Base-by-base conservation (phyloP, 768 basidiomycete species). In the Mycena vulgaris region DNA sequence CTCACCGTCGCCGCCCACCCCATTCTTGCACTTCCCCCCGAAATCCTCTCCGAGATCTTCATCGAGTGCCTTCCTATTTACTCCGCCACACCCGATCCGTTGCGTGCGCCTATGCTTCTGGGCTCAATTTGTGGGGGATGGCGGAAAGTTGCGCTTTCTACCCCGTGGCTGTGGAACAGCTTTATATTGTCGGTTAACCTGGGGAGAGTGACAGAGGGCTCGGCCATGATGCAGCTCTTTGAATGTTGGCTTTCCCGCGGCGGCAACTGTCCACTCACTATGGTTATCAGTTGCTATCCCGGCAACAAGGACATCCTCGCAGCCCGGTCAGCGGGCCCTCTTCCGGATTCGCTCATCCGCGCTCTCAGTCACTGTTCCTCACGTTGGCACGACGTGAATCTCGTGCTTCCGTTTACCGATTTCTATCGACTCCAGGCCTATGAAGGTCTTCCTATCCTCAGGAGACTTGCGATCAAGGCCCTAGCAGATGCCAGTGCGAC, bases 211-310 rank as follows among this genome's bases (percentile, higher is more conserved):
- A 55, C 13, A 21, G 60, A 68, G 13, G 52, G 17, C 25, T 63
- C 33, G 17, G 10, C 45, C 53, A 13, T 68, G 27, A 31, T 68
- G n/a, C 52, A 45, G 47, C 60, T 62, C n/a, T 62, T 68, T 21
- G 31, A 67, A n/a, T 30, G 23, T 51, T 68, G 66, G 66, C 28
- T 68, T 55, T n/a, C 59, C 19, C 66, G 66, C 42, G 42, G 58
- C 25, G 66, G 51, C 14, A 40, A n/a, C 17, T 55, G 31, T 37
- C 66, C 66, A 1, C 58, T 68, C 27, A 61, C 66, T 10, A 61
- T 68, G 49, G 33, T 58, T 16, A 40, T 66, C 25, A 66, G 35
- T 27, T 16, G 65, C 28, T 28, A 35, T 37, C 10, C 53, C 5
- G 27, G 49, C 5, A 8, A 8, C 27, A n/a, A 7, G n/a, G n/a